Evolutionary conservation across 176 grass and related monocot genomes (phyloP), one percentile per base, ranked within the genome.

Genomic region (Stipa capillata): DNA sequence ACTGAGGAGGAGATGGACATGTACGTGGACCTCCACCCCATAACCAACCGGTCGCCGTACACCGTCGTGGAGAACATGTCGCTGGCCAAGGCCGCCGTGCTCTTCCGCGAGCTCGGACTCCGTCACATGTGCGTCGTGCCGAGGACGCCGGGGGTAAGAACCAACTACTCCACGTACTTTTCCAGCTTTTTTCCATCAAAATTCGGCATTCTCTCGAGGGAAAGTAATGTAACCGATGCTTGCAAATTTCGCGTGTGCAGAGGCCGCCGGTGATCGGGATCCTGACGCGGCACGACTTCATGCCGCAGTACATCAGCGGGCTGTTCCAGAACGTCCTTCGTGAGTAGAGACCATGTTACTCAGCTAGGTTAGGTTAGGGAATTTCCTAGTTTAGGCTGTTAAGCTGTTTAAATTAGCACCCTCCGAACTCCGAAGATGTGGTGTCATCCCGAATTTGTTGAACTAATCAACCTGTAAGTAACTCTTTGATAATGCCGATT

Each of bases 201-300:
- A 31, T 6, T 47, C 3, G 23, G 7, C 31, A 21, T 7, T 67
- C 20, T 62, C n/a, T n/a, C n/a, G 25, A 67, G 1, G 11, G 37
- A 27, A 21, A 6, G 4, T 8, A 7, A 12, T n/a, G n/a, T n/a
- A n/a, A n/a, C n/a, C n/a, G n/a, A n/a, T n/a, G n/a, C n/a, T n/a
- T n/a, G n/a, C n/a, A n/a, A n/a, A n/a, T n/a, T n/a, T n/a, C n/a
- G n/a, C n/a, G n/a, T n/a, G n/a, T n/a, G n/a, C 82, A 90, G 87
- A 85, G 85, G 69, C 82, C 82, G 49, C 87, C 85, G 29, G 80
- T 93, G 34, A 62, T 93, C 4, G 82, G 87, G 51, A 88, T 93
- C 37, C 78, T 93, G n/a, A 90, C 91, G 65, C 47, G 85, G 32
- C 85, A 93, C 50, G 87, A 93, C 82, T 90, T 93, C 87, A 93